phyloP scores from a whole-genome alignment of 2,329 filamentous ascomycete species.

The Trichoderma aggressivum region DNA sequence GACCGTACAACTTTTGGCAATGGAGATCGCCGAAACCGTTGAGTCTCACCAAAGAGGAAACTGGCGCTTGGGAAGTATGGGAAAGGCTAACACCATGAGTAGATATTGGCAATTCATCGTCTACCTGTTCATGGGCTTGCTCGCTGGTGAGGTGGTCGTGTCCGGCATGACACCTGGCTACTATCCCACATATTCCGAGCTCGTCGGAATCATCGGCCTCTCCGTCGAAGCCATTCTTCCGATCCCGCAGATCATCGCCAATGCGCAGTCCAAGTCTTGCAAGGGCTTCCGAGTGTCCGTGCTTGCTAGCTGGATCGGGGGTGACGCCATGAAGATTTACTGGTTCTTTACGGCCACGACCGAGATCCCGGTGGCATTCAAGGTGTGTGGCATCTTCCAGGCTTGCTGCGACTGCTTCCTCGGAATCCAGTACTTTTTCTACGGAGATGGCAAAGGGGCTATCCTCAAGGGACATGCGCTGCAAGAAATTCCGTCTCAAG shows the following conservation, averaged over 20 bases:
- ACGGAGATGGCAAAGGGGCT: constrained; percentile 48
- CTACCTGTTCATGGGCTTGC: constrained; percentile 61
- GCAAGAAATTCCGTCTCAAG: constrained; percentile 33
- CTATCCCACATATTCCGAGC: constrained; percentile 59
- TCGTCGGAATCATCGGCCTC: constrained; percentile 73
- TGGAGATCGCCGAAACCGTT: constrained; percentile 69
- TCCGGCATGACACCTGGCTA: constrained; percentile 57
- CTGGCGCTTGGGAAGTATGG: not conserved
- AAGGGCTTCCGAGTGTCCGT: constrained; percentile 76
- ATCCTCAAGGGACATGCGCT: constrained; percentile 39
- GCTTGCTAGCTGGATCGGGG: constrained; percentile 72
- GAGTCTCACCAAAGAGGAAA: constrained; percentile 29
- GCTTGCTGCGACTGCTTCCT: constrained; percentile 71
- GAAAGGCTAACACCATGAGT: not conserved
- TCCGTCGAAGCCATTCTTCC: constrained; percentile 78
- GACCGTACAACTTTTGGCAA: constrained; percentile 80
- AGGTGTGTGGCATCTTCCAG: constrained; percentile 79
- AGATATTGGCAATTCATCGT: constrained; percentile 77
- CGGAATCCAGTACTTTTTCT: constrained; percentile 71
- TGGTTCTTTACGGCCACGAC: constrained; percentile 73
- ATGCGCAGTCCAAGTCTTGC: constrained; percentile 65
- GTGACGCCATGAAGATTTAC: constrained; percentile 84
- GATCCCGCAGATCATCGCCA: constrained; percentile 72
- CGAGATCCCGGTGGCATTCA: constrained; percentile 73
- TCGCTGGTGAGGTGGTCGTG: constrained; percentile 65